A percentile compares a stretch with the other conserved stretches of the same genome.
Evolutionary conservation across 192 early-diverging fungal species (phyloP).

Genomic region (Glomus cerebriforme): DNA sequence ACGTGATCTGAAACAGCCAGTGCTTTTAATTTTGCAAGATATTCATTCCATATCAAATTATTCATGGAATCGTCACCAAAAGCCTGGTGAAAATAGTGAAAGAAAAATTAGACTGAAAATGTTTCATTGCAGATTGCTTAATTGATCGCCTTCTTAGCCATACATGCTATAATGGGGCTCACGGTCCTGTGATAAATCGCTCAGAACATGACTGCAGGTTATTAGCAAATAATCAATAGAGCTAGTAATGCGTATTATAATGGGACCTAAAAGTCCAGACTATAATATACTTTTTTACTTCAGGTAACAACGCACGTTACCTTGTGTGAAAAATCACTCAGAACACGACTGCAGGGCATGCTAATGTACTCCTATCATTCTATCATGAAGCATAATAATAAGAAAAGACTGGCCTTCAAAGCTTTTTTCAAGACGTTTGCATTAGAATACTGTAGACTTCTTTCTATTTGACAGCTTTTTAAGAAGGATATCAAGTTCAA

Average conservation of each 20-base stretch:
- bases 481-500: conserved; percentile 23
- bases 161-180: neutral
- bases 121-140: neutral
- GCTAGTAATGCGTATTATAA: conserved; percentile 20
- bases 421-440: conserved; percentile 15
- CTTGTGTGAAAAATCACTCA: conserved; percentile 28
- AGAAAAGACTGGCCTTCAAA: conserved; percentile 9
- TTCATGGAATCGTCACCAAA: neutral
- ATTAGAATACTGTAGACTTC: neutral
- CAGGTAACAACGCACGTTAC: conserved; percentile 13
- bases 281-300: conserved; percentile 22
- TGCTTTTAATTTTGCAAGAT: neutral
- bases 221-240: conserved; percentile 11
- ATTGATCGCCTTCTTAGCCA: neutral
- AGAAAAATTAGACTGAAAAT: neutral
- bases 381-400: neutral
- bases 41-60: neutral
- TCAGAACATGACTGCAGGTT: conserved; percentile 27
- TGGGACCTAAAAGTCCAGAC: neutral
- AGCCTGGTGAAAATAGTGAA: neutral
- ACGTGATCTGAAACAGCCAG: neutral
- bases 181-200: conserved; percentile 12
- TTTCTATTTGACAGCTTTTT: neutral
- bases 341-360: conserved; percentile 26
- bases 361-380: conserved; percentile 20